phyloP scores from a whole-genome alignment of 371 early-diverging fungal species.

The Mucor lusitanicus region DNA sequence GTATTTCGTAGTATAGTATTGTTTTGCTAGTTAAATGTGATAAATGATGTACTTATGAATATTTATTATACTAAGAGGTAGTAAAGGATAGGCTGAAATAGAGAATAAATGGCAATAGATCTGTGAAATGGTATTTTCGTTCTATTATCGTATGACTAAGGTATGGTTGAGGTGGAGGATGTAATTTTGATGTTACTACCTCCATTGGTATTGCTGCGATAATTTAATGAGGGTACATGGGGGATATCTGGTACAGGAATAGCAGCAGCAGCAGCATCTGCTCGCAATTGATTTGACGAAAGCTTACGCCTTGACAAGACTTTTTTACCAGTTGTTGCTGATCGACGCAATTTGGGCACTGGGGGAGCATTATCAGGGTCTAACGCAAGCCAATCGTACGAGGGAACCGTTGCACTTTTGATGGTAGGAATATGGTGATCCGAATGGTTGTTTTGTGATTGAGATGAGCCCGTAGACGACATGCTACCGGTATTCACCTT shows the following conservation, averaged over 20 bases:
- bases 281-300: background rate
- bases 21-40: no score
- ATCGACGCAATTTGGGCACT: conserved; percentile 21
- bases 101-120: background rate
- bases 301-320: conserved; percentile 16
- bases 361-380: conserved; percentile 24
- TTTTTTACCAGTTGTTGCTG: conserved; percentile 30
- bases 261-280: conserved; percentile 2
- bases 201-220: background rate
- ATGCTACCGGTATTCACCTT: conserved; percentile 33
- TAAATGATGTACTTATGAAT: background rate
- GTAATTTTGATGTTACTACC: background rate
- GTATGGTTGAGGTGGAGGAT: background rate
- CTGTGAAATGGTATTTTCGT: background rate
- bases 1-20: no score
- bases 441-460: background rate
- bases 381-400: conserved; percentile 27
- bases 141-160: background rate
- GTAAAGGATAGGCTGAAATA: background rate
- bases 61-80: background rate
- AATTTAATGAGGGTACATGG: background rate
- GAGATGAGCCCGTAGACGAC: background rate
- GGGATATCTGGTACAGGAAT: background rate
- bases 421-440: conserved; percentile 12
- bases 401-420: conserved; percentile 40